Base-by-base conservation (phyloP, 768 basidiomycete species). In the Leccinum ochraceum region DNA sequence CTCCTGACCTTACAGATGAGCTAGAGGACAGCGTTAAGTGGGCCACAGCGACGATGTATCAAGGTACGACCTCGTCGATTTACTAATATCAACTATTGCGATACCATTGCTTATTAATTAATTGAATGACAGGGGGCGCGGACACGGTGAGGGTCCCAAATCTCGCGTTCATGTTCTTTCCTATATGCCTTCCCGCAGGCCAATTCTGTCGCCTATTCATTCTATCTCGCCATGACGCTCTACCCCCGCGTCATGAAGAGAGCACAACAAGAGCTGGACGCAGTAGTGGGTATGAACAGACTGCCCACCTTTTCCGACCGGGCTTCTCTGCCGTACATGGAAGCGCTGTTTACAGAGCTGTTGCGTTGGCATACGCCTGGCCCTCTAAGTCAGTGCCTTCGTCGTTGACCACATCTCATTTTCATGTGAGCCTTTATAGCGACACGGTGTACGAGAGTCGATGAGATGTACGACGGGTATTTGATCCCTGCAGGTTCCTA, bases 181-280 rank as follows among this genome's bases (percentile, higher is more conserved):
- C 1, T 6, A 60, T 44, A 42, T 7, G 1, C 17, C 28, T n/a
- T 16, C 66, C 3, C 53, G 16, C n/a, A 68, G 69, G 26, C 64
- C 7, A 52, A 44, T 13, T 63, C 69, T 2, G 24, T 60, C 1
- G 34, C 55, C 6, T 64, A 58, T 51, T 58, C 60, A 8, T 66
- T 68, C 46, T 61, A 61, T 22, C 69, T 73, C 17, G 74, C 69
- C 3, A 75, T 74, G 74, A 62, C 65, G 20, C 66, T 71, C 50
- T 62, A 67, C 51, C 74, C 75, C 3, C 57, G 44, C 1, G 66
- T 69, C n/a, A 62, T 70, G 63, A 62, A 61, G 51, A 73, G 63
- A 44, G 73, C 66, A 0, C 73, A 70, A 52, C 58, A 59, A 39
- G 73, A 75, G 49, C 54, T 75, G 10, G 71, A 72, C 32, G 17